phyloP scores from a whole-genome alignment of 2,329 filamentous ascomycete genomes.

The Trichoderma breve region DNA sequence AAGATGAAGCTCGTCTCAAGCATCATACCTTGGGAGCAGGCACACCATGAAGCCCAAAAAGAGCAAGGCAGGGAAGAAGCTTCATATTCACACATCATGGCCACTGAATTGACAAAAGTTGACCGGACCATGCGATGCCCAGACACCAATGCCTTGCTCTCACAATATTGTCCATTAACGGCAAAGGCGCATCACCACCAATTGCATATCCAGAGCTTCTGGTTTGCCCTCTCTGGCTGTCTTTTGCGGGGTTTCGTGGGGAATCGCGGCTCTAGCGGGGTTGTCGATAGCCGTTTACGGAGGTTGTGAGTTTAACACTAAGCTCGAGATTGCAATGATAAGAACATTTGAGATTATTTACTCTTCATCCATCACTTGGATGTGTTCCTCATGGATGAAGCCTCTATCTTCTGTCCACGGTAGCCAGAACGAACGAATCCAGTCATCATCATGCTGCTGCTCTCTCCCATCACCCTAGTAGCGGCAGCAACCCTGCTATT shows the following conservation, averaged over 20 bases:
- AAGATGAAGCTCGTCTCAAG: neutral
- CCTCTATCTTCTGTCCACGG: neutral
- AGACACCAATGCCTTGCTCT: neutral
- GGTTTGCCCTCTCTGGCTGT: neutral
- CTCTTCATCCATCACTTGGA: too few species aligned
- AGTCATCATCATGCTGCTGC: slow-evolving; percentile 27
- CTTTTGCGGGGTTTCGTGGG: slow-evolving; percentile 19
- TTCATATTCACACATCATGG: neutral
- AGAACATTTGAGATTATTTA: neutral
- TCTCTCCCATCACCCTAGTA: slow-evolving; percentile 30
- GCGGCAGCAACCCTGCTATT: slow-evolving; percentile 28
- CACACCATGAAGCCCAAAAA: neutral
- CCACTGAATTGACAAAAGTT: neutral
- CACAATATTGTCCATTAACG: slow-evolving; percentile 10
- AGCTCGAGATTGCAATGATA: neutral
- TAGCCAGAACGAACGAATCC: neutral
- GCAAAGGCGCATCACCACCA: neutral
- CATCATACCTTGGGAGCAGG: neutral
- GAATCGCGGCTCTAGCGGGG: neutral
- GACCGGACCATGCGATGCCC: neutral
- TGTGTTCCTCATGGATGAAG: neutral
- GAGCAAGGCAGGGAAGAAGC: neutral
- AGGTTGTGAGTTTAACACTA: neutral
- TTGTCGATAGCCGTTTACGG: neutral
- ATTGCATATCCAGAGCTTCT: neutral